Conservation (phyloP, 2,329 filamentous ascomycete species). For the Cytospora mali region DNA sequence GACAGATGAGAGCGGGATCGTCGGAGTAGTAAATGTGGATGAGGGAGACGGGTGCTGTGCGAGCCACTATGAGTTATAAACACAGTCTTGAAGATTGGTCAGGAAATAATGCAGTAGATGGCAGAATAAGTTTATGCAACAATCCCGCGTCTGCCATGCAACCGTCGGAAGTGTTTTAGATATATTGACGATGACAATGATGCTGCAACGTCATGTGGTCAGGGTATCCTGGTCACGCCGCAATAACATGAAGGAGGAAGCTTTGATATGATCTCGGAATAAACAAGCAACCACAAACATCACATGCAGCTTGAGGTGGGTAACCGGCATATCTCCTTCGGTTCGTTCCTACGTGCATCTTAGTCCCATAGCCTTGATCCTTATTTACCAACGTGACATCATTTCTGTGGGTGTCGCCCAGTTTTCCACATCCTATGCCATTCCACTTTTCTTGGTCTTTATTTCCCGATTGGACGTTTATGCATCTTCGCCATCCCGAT, state of each 20-base stretch:
- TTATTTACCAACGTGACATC: neutral
- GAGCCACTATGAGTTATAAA: too few relatives aligned
- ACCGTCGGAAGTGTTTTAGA: neutral
- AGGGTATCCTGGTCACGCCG: neutral
- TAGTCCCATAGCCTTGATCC: neutral
- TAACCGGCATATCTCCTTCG: neutral
- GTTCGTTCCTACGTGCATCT: neutral
- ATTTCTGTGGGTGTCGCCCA: neutral
- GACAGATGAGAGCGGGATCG: neutral
- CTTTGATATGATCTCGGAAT: neutral
- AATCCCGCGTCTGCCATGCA: neutral
- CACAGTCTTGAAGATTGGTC: neutral
- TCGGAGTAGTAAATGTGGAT: neutral
- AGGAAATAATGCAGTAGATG: neutral
- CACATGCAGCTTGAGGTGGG: too few relatives aligned
- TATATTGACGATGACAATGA: neutral
- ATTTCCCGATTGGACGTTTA: neutral
- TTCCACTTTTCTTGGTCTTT: neutral
- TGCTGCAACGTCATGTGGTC: neutral
- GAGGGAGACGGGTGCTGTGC: neutral
- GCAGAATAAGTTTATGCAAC: neutral
- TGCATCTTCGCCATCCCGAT: neutral
- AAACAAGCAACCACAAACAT: neutral
- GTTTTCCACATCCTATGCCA: neutral
- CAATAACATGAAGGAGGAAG: neutral